Evolutionary conservation across 192 early-diverging fungal species (phyloP).

Genomic region (Backusella westeae): DNA sequence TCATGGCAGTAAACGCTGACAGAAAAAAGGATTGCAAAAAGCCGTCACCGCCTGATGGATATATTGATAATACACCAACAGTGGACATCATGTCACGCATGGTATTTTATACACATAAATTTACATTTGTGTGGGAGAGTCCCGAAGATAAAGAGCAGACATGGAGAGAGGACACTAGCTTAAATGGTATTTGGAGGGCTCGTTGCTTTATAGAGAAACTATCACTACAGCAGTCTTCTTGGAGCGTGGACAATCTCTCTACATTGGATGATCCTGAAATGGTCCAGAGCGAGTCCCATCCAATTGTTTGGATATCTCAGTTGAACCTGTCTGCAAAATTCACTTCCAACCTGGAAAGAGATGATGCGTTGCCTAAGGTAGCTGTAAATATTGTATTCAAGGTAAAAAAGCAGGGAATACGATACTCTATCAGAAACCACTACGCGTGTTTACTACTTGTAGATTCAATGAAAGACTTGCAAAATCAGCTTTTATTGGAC

Average conservation of each 20-base stretch:
- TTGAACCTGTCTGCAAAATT: background rate
- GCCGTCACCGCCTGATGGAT: background rate
- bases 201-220: background rate
- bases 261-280: background rate
- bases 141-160: background rate
- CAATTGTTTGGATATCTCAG: slow-evolving; percentile 5
- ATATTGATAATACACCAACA: background rate
- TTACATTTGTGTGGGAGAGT: background rate
- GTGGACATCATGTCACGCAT: background rate
- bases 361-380: background rate
- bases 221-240: background rate
- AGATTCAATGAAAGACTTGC: background rate
- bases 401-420: slow-evolving; percentile 2
- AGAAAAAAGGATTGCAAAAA: background rate
- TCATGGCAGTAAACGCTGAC: background rate
- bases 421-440: background rate
- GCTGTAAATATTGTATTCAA: background rate
- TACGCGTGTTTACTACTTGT: background rate
- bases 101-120: background rate
- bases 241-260: background rate
- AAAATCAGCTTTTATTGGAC: background rate
- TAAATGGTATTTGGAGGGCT: background rate
- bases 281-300: background rate
- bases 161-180: background rate
- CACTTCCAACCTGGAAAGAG: background rate